Percentiles rank a stretch among this genome's conserved stretches.
Conservation (phyloP, 2,329 filamentous ascomycete species). For the Ceratocystis harringtonii region DNA sequence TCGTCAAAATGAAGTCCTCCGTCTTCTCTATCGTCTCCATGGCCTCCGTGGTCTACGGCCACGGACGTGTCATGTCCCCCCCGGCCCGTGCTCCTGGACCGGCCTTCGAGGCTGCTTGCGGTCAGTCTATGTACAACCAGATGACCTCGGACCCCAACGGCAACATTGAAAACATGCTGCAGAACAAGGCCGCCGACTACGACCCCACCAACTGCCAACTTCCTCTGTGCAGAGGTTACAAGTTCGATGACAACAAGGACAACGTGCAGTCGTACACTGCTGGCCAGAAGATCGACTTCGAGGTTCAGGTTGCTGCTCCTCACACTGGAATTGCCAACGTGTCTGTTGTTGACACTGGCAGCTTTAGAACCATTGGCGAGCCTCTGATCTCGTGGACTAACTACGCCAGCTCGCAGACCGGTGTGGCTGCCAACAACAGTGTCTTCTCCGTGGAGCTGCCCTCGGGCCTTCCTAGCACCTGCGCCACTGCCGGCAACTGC, state of each 20-base stretch:
- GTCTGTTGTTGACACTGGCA: slow-evolving; percentile 39
- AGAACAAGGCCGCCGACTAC: slow-evolving; percentile 19
- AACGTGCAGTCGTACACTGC: slow-evolving; percentile 30
- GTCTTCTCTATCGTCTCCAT: slow-evolving; percentile 13
- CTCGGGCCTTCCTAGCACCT: slow-evolving; percentile 21
- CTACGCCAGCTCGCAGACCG: slow-evolving; percentile 35
- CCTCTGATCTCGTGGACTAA: slow-evolving; percentile 39
- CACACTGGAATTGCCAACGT: slow-evolving; percentile 39
- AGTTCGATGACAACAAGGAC: slow-evolving; percentile 31
- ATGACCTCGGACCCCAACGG: slow-evolving; percentile 25
- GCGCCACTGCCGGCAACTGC: slow-evolving; percentile 24
- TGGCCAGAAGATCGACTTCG: slow-evolving; percentile 31
- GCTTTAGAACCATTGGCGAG: slow-evolving; percentile 36
- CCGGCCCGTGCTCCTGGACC: slow-evolving; percentile 28
- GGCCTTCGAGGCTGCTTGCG: slow-evolving; percentile 32
- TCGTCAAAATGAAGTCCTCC: slow-evolving; percentile 15
- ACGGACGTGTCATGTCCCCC: slow-evolving; percentile 32
- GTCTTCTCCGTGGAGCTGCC: slow-evolving; percentile 30
- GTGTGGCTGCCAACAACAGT: slow-evolving; percentile 30
- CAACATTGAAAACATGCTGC: slow-evolving; percentile 27
- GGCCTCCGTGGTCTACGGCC: slow-evolving; percentile 25
- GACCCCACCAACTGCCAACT: slow-evolving; percentile 20
- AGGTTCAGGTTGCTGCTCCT: slow-evolving; percentile 29
- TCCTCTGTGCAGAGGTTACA: slow-evolving; percentile 33
- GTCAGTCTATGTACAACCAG: slow-evolving; percentile 27